Base-by-base conservation (phyloP, 345 rosid genomes). In the Camelina laxa region DNA sequence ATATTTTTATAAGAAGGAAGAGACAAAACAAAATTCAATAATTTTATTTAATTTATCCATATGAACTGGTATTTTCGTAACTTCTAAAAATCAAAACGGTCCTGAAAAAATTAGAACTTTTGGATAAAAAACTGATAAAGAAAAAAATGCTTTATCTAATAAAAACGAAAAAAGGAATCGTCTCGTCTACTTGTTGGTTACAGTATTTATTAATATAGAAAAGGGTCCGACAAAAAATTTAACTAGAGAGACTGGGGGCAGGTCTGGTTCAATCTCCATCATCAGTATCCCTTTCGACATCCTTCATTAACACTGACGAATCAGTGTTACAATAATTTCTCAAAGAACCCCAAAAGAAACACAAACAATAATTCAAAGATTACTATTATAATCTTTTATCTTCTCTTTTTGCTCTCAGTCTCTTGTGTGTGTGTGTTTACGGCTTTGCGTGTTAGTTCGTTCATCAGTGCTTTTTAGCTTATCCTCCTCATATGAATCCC, bases 361-460 rank as follows among this genome's bases (percentile, higher is more conserved):
- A 20, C 59, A 50, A 45, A 49, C 51, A 57, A 72, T n/a, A 30
- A 65, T 17, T 15, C 12, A 55, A 24, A 48, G 9, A 49, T 35
- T 56, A 5, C 58, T 53, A 53, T 19, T n/a, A 9, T 20, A 12
- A 16, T 16, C 61, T 39, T 33, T 33, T 33, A 33, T 33, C 36
- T 33, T 8, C 9, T 63, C 30, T 58, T 48, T 54, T 4, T 38
- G 58, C 63, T 76, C 62, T 65, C 69, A 27, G 30, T 27, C 30
- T 27, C 30, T 27, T 27, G 4, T 27, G 30, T 27, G 30, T 1
- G 47, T 47, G 78, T 47, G 72, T 61, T 60, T 31, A 33, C 36
- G 75, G 71, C 65, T 70, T 27, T 76, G 75, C 71, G 80, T 70
- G 75, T 70, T 76, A 76, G 71, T 70, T 76, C 75, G 70, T 56